Conservation (phyloP, 805 yeast genomes). For the Scheffersomyces stipitis region DNA sequence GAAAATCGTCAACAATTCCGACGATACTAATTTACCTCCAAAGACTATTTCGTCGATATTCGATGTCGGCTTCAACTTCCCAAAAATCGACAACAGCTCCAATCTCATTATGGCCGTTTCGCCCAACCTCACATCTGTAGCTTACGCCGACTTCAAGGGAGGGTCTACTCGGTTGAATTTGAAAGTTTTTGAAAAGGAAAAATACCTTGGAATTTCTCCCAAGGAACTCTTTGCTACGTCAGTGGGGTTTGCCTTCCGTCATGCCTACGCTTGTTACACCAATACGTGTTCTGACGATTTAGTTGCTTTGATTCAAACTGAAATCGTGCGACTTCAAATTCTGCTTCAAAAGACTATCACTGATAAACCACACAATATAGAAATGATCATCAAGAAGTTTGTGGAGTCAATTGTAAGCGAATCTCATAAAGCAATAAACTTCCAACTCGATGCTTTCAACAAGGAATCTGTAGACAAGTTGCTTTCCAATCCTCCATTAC, state of each 20-base stretch:
- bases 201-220: slow-evolving; percentile 14
- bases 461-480: slow-evolving; percentile 76
- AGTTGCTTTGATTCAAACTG: slow-evolving; percentile 52
- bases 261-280: slow-evolving; percentile 69
- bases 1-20: slow-evolving; percentile 16
- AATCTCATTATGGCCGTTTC: slow-evolving; percentile 41
- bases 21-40: slow-evolving; percentile 21
- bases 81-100: slow-evolving; percentile 25
- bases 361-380: slow-evolving; percentile 14
- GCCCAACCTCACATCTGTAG: slow-evolving; percentile 49
- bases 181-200: slow-evolving; percentile 18
- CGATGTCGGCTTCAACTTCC: slow-evolving; percentile 57
- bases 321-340: slow-evolving; percentile 26
- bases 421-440: slow-evolving; percentile 71
- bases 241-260: slow-evolving; percentile 62
- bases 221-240: slow-evolving; percentile 45
- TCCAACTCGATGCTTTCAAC: slow-evolving; percentile 61
- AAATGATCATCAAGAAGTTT: slow-evolving; percentile 22
- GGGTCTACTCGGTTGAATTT: slow-evolving; percentile 14
- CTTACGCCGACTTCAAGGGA: slow-evolving; percentile 19
- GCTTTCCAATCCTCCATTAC: slow-evolving; percentile 74
- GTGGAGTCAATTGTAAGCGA: slow-evolving; percentile 54
- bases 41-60: slow-evolving; percentile 39
- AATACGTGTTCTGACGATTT: slow-evolving; percentile 71
- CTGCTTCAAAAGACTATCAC: slow-evolving; percentile 6